phyloP scores from a whole-genome alignment of 2,329 filamentous ascomycete genomes.

The Aspergillus thermomutatus region DNA sequence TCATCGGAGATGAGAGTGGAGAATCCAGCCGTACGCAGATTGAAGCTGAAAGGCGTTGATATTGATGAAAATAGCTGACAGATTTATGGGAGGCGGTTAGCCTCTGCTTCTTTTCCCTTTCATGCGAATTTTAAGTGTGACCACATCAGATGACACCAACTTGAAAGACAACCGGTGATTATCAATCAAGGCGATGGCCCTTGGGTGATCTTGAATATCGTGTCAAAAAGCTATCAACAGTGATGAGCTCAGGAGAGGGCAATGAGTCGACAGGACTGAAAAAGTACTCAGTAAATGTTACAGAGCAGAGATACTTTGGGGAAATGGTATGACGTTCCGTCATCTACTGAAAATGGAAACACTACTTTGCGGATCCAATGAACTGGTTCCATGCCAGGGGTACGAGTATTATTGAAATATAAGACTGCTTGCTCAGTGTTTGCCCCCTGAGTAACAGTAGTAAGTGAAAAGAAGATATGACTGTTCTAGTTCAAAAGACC shows the following conservation, averaged over 20 bases:
- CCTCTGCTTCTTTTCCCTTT: background rate
- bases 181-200: background rate
- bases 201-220: background rate
- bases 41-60: background rate
- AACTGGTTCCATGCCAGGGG: too few species aligned
- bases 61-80: background rate
- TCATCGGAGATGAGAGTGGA: background rate
- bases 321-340: background rate
- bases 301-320: background rate
- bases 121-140: slow-evolving; percentile 15
- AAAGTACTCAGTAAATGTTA: too few species aligned
- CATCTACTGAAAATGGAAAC: background rate
- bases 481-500: too few species aligned
- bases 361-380: too few species aligned
- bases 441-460: background rate
- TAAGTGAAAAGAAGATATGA: background rate
- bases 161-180: background rate
- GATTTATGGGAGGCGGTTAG: background rate
- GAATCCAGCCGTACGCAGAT: background rate
- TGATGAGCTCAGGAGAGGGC: background rate
- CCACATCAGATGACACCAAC: slow-evolving; percentile 21
- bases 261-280: background rate
- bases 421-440: background rate
- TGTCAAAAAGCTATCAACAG: background rate
- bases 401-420: background rate